phyloP scores from a whole-genome alignment of 208 protist genomes.

The Porcisia deanei region DNA sequence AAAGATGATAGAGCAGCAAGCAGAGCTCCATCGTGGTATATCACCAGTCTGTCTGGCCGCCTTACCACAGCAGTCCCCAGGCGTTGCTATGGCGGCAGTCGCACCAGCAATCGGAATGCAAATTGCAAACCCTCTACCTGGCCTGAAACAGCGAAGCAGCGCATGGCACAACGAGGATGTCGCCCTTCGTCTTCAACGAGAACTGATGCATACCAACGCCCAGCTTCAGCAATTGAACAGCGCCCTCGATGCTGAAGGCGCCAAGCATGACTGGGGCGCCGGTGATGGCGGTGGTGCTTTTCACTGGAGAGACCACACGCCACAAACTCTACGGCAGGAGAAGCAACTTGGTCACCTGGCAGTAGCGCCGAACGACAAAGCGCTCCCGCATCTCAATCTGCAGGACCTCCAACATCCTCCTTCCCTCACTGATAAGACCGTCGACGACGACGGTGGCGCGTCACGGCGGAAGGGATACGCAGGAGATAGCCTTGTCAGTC shows the following conservation, averaged over 20 bases:
- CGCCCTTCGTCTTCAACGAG: constrained; percentile 17
- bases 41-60: constrained; percentile 16
- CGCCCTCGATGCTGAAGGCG: background rate
- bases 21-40: constrained; percentile 19
- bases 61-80: constrained; percentile 12
- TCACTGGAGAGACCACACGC: background rate
- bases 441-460: background rate
- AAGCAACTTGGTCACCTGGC: background rate
- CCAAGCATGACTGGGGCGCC: background rate
- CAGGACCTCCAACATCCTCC: constrained; percentile 4
- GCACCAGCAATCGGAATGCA: background rate
- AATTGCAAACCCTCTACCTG: constrained; percentile 12
- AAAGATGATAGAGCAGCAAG: constrained; percentile 35
- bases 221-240: constrained; percentile 21
- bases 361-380: background rate
- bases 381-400: background rate
- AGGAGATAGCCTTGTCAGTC: constrained; percentile 18
- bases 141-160: background rate
- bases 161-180: background rate
- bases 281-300: background rate
- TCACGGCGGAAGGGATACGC: background rate
- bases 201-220: constrained; percentile 3
- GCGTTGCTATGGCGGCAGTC: background rate
- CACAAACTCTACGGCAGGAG: background rate
- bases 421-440: constrained; percentile 1